Percentiles rank a stretch among this genome's conserved stretches.
These are phyloP conservation scores for Eucalyptus microcorys DNA, from an alignment of 345 rosid genomes.

Conservation along the genomic window DNA sequence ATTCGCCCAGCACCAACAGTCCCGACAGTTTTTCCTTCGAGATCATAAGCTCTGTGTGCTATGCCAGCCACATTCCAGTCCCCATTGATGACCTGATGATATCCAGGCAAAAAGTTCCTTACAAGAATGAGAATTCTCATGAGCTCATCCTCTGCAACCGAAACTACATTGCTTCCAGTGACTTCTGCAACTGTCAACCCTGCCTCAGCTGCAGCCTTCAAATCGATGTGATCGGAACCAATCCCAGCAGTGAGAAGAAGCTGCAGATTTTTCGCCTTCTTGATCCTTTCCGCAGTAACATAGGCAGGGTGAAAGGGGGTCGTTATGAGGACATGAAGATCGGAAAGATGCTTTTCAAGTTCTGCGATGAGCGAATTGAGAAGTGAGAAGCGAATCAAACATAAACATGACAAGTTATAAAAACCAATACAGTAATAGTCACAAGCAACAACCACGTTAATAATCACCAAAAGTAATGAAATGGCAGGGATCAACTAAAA, in stretches of 20 bases:
- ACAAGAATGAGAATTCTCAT: slow-evolving; percentile 87
- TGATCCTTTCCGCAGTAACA: slow-evolving; percentile 78
- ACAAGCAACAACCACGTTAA: neutral
- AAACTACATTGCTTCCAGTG: slow-evolving; percentile 83
- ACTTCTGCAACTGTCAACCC: slow-evolving; percentile 90
- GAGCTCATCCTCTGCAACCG: slow-evolving; percentile 91
- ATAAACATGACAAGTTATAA: neutral
- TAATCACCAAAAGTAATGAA: neutral
- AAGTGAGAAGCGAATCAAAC: neutral
- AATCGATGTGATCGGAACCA: slow-evolving; percentile 86
- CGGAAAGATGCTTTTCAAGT: slow-evolving; percentile 69
- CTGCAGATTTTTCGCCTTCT: slow-evolving; percentile 75
- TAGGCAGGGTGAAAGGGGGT: slow-evolving; percentile 97
- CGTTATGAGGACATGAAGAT: slow-evolving; percentile 69
- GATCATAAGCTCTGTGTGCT: slow-evolving; percentile 80
- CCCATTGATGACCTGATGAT: slow-evolving; percentile 64
- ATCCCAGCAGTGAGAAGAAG: slow-evolving; percentile 91
- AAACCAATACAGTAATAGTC: neutral
- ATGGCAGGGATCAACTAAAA: neutral
- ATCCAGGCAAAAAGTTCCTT: slow-evolving; percentile 73
- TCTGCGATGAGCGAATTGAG: neutral
- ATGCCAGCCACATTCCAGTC: slow-evolving; percentile 88
- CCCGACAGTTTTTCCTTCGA: slow-evolving; percentile 87
- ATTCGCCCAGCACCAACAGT: slow-evolving; percentile 83
- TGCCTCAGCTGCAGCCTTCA: slow-evolving; percentile 76